Base-by-base conservation (phyloP, 1,284 basidiomycete species). In the Schizophyllum commune region DNA sequence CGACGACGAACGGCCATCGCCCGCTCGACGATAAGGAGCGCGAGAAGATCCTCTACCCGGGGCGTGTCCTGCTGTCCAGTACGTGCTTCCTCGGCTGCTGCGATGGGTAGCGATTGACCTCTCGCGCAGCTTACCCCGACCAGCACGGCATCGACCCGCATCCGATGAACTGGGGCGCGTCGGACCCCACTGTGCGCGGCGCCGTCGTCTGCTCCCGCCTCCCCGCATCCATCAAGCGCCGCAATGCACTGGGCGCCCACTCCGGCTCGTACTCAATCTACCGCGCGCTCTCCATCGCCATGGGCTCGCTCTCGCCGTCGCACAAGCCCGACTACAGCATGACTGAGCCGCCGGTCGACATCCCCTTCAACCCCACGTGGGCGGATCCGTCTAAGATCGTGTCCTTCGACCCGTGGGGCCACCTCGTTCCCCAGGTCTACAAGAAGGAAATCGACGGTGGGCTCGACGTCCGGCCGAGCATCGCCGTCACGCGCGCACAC, bases 181-280 rank as follows among this genome's bases (percentile, higher is more conserved):
- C 81, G 0, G 81, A 86, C 65, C 78, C 92, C 33, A 67, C 71
- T 20, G 75, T 78, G 39, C 88, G 96, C 22, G 96, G 96, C 0
- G 94, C 96, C 4, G 82, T 98, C 65, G 85, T 98, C 61, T 94
- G 92, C 68, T 94, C 92, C 1, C 88, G 96, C 33, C 88, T 96
- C 53, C 85, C 89, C 0, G 82, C 83, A 32, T 89, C 88, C 58
- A 90, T 98, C 76, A 95, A 95, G 73, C 83, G 88, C 62, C 88
- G 96, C 61, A 98, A 98, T 73, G 91, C 96, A 11, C 84, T 98
- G 70, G 96, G 96, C 13, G 95, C 96, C 0, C 95, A 98, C 71
- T 89, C 88, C 0, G 96, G 95, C 11, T 92, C 89, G 1, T 98
- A 98, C 75, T 94, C 91, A 9, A 94, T 98, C 74, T 98, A 98